These are phyloP conservation scores for Kwoniella shandongensis DNA, from an alignment of 768 basidiomycete species.

Conservation along the genomic window DNA sequence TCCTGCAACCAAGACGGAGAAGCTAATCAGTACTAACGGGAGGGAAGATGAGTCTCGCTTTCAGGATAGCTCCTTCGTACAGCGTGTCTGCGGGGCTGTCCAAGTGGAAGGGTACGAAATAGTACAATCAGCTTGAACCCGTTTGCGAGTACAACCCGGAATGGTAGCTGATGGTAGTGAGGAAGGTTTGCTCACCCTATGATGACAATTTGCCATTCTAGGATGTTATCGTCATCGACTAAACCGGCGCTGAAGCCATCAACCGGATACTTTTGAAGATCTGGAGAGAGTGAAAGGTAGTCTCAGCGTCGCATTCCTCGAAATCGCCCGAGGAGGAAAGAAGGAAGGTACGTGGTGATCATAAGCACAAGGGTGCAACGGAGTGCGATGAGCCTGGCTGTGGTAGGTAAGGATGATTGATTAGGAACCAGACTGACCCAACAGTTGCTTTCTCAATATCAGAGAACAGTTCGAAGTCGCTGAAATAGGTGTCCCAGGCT, in stretches of 20 bases:
- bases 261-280: constrained; percentile 88
- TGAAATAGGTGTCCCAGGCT: constrained; percentile 40
- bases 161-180: neutral
- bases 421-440: constrained; percentile 30
- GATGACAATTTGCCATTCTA: constrained; percentile 94
- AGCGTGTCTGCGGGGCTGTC: constrained; percentile 84
- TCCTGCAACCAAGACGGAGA: too few relatives aligned
- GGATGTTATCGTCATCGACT: constrained; percentile 89
- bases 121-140: too few relatives aligned
- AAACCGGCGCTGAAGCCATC: constrained; percentile 98
- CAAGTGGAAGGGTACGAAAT: too few relatives aligned
- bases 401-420: neutral
- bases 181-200: constrained; percentile 66
- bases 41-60: constrained; percentile 85
- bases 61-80: constrained; percentile 96
- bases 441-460: constrained; percentile 48
- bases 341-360: neutral
- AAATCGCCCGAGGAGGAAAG: too few relatives aligned
- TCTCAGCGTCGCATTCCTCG: too few relatives aligned
- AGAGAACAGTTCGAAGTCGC: constrained; percentile 31
- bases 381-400: neutral
- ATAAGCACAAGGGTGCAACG: neutral
- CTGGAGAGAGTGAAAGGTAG: too few relatives aligned
- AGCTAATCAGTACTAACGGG: too few relatives aligned
- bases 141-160: too few relatives aligned